phyloP scores from a whole-genome alignment of 2,329 filamentous ascomycete genomes.

The Hypocreales sp. region DNA sequence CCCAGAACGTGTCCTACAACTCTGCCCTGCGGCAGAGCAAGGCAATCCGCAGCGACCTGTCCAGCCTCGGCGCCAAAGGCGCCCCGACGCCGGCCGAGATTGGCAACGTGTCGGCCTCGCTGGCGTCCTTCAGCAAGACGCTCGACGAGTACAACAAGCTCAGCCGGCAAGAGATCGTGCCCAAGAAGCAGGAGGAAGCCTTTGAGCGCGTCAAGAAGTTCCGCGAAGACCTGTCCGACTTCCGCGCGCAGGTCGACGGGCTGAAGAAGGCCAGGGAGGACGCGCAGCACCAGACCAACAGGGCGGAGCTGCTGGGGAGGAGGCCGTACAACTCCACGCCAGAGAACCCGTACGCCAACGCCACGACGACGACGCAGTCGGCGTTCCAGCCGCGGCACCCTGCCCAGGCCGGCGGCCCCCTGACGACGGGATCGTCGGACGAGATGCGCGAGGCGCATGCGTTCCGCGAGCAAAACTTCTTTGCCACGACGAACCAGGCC shows the following conservation, averaged over 20 bases:
- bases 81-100: constrained; percentile 39
- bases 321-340: constrained; percentile 67
- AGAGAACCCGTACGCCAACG: constrained; percentile 80
- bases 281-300: constrained; percentile 46
- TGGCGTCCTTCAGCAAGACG: constrained; percentile 71
- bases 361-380: constrained; percentile 14
- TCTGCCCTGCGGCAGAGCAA: constrained; percentile 74
- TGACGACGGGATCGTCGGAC: constrained; percentile 36
- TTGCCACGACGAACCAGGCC: constrained; percentile 64
- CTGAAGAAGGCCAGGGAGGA: constrained; percentile 70
- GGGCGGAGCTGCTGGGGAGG: constrained; percentile 71
- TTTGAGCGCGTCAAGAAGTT: constrained; percentile 76
- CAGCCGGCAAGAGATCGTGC: constrained; percentile 76
- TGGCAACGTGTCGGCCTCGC: constrained; percentile 62
- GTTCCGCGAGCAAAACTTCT: constrained; percentile 79
- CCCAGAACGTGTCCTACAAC: constrained; percentile 71
- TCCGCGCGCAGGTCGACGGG: constrained; percentile 59
- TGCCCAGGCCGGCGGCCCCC: constrained; percentile 14
- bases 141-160: constrained; percentile 83
- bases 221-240: constrained; percentile 65
- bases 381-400: constrained; percentile 26
- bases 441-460: constrained; percentile 66
- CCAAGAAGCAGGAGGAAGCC: constrained; percentile 84
- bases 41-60: constrained; percentile 61
- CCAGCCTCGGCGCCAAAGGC: constrained; percentile 48